phyloP scores from a whole-genome alignment of 2,329 filamentous ascomycete genomes.

The Trichoderma sp. region DNA sequence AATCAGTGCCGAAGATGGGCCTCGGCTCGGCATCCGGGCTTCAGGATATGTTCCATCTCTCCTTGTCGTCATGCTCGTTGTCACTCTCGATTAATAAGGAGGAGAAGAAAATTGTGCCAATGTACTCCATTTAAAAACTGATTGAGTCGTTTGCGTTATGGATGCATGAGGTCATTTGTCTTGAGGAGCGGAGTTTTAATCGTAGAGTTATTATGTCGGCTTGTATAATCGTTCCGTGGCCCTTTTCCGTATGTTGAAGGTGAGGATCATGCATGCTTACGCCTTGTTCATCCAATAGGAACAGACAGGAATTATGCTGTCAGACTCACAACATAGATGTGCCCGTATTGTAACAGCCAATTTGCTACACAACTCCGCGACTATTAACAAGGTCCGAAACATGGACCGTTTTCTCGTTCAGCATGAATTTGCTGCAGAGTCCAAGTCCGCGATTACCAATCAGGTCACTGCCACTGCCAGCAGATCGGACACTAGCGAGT shows the following conservation, averaged over 20 bases:
- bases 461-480: background rate
- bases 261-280: background rate
- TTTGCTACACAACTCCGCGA: no score
- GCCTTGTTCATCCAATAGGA: background rate
- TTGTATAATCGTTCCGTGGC: background rate
- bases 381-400: background rate
- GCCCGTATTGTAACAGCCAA: no score
- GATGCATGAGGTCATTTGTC: background rate
- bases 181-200: background rate
- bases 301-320: no score
- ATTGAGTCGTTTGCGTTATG: background rate
- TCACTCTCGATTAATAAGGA: background rate
- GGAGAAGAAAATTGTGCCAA: background rate
- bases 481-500: background rate
- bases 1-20: slow-evolving; percentile 2
- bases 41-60: background rate
- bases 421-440: background rate
- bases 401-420: background rate
- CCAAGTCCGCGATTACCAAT: background rate
- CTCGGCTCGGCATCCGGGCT: slow-evolving; percentile 3
- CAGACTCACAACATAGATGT: no score
- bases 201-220: background rate
- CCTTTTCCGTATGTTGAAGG: background rate
- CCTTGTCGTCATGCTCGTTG: no score
- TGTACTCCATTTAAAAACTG: background rate